Percentiles rank a stretch among this genome's conserved stretches.
phyloP scores from a whole-genome alignment of 2,329 filamentous ascomycete genomes.

The Phyllosticta citriasiana region DNA sequence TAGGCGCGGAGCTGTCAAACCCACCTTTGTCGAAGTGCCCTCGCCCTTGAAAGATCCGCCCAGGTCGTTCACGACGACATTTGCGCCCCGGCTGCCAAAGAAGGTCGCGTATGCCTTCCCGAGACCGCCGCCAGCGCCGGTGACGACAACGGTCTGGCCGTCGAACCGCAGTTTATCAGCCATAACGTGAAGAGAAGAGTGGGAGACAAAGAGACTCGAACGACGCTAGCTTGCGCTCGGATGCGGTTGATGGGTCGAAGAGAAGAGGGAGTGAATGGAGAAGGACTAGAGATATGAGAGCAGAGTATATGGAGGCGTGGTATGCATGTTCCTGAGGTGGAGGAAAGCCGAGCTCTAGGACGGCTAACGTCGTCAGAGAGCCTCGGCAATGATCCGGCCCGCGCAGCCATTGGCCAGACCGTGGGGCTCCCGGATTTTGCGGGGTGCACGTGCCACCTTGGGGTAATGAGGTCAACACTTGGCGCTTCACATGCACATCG shows the following conservation, averaged over 20 bases:
- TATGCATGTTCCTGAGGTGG: slow-evolving; percentile 1
- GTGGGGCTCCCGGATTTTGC: neutral
- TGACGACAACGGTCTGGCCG: slow-evolving; percentile 81
- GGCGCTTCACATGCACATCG: slow-evolving; percentile 10
- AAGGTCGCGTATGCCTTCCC: slow-evolving; percentile 78
- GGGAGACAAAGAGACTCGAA: neutral
- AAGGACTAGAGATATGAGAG: neutral
- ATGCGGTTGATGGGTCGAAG: neutral
- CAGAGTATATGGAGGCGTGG: neutral
- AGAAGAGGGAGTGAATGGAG: neutral
- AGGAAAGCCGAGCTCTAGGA: slow-evolving; percentile 6
- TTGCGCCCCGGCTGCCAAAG: slow-evolving; percentile 85
- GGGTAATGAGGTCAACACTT: neutral
- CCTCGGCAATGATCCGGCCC: slow-evolving; percentile 2
- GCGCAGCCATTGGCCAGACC: slow-evolving; percentile 1
- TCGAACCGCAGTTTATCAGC: slow-evolving; percentile 60
- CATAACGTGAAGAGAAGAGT: slow-evolving; percentile 1
- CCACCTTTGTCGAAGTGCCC: slow-evolving; percentile 74
- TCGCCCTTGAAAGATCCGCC: slow-evolving; percentile 90
- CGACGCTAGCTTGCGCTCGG: neutral
- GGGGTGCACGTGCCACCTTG: neutral
- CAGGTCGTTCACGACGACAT: slow-evolving; percentile 93
- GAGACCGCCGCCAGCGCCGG: slow-evolving; percentile 72
- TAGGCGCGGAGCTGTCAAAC: slow-evolving; percentile 13
- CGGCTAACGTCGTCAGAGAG: slow-evolving; percentile 9